Conservation (phyloP, 257 asterid species). For the Hygrophila difformis region DNA sequence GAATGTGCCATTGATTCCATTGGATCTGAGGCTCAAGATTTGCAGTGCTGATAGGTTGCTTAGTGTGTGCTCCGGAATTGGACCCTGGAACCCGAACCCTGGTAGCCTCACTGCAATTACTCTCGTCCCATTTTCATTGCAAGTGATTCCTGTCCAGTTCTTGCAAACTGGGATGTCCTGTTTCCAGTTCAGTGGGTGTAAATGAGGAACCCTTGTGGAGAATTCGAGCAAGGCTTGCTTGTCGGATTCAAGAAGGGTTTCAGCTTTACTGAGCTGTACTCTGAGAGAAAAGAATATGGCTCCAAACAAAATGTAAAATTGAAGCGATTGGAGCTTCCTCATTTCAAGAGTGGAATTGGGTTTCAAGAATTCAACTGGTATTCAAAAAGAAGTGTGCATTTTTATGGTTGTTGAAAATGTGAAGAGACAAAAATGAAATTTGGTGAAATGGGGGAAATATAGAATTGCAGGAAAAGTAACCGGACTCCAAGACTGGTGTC, state of each 20-base stretch:
- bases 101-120: slow-evolving; percentile 73
- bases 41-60: slow-evolving; percentile 58
- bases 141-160: slow-evolving; percentile 74
- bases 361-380: too few species aligned
- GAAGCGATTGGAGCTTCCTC: too few species aligned
- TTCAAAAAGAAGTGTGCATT: too few species aligned
- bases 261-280: too few species aligned
- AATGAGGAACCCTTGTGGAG: slow-evolving; percentile 53
- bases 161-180: slow-evolving; percentile 32
- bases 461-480: slow-evolving; percentile 18
- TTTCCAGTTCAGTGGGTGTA: slow-evolving; percentile 68
- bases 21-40: slow-evolving; percentile 67
- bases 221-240: slow-evolving; percentile 57
- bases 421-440: slow-evolving; percentile 10
- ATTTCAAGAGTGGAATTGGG: too few species aligned
- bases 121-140: slow-evolving; percentile 43
- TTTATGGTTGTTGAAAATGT: too few species aligned
- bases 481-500: slow-evolving; percentile 43
- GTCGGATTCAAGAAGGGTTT: slow-evolving; percentile 63
- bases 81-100: slow-evolving; percentile 66
- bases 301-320: too few species aligned
- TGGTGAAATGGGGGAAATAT: too few species aligned
- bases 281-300: too few species aligned
- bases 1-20: slow-evolving; percentile 49
- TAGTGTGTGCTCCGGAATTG: slow-evolving; percentile 48